Conservation (phyloP, 495 filamentous ascomycete species). For the Pyrenopolyporus hunteri region DNA sequence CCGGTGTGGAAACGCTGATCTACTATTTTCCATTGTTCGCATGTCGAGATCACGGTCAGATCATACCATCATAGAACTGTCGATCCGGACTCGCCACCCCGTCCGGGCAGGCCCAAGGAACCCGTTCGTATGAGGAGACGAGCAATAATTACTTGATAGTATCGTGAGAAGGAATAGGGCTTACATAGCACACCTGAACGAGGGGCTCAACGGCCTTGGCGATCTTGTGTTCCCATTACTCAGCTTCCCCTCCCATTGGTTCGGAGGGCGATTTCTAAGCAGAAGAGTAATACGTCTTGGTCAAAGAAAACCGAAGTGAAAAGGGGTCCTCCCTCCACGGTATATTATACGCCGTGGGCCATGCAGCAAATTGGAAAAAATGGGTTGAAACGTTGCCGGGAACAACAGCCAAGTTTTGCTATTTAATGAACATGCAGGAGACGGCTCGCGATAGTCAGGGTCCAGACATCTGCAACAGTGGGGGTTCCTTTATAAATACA, state of each 20-base stretch:
- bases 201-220: conserved; percentile 14
- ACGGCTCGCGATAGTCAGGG: conserved; percentile 19
- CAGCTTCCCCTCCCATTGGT: conserved; percentile 7
- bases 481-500: conserved; percentile 22
- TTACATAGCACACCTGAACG: not conserved
- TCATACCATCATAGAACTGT: conserved; percentile 33
- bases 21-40: not conserved
- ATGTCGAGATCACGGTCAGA: conserved; percentile 15
- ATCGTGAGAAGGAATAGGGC: conserved; percentile 25
- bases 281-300: conserved; percentile 15
- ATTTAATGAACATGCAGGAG: conserved; percentile 20
- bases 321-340: not conserved
- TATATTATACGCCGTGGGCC: not conserved
- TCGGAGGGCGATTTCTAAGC: conserved; percentile 28
- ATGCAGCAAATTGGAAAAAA: conserved; percentile 1
- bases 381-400: conserved; percentile 8
- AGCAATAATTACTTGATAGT: conserved; percentile 22
- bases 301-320: conserved; percentile 14
- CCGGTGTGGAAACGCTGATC: not conserved
- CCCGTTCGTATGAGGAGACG: not conserved
- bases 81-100: conserved; percentile 29
- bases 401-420: conserved; percentile 9
- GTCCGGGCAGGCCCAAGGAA: not conserved
- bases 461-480: conserved; percentile 21
- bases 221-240: not conserved